Percentiles rank a stretch among this genome's conserved stretches.
Evolutionary conservation across 495 filamentous ascomycete genomes (phyloP).

Genomic region (Choiromyces venosus): DNA sequence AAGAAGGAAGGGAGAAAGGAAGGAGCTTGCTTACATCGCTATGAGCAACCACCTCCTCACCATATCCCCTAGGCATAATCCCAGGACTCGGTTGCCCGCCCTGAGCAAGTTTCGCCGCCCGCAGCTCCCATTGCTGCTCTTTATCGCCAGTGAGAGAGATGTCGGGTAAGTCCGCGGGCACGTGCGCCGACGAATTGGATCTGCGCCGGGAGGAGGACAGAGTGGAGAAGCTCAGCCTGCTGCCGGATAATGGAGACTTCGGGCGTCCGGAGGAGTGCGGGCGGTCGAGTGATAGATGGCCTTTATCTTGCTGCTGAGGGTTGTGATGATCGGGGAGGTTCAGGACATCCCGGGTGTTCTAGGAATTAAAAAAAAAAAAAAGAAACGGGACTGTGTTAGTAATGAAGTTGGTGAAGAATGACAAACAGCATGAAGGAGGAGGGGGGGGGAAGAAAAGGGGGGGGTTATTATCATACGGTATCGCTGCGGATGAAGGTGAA

Average conservation of each 20-base stretch:
- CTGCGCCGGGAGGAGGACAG: constrained; percentile 45
- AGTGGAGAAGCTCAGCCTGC: constrained; percentile 28
- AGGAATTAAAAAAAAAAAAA: constrained; percentile 48
- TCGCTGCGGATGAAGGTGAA: constrained; percentile 82
- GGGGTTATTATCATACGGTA: constrained; percentile 50
- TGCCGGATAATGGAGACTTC: constrained; percentile 55
- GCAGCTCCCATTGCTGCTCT: constrained; percentile 45
- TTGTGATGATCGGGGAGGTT: constrained; percentile 45
- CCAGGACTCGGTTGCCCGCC: constrained; percentile 13
- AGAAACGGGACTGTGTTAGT: constrained; percentile 8
- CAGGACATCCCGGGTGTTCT: constrained; percentile 47
- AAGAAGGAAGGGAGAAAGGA: not conserved
- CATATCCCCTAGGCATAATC: not conserved
- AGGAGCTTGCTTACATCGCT: not conserved
- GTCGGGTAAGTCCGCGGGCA: constrained; percentile 74
- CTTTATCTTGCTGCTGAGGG: constrained; percentile 43
- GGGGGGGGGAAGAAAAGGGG: not conserved
- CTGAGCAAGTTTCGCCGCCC: constrained; percentile 32
- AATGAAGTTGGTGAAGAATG: constrained; percentile 44
- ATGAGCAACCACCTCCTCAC: not conserved
- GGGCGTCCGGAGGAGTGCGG: constrained; percentile 11
- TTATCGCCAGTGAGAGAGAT: constrained; percentile 51
- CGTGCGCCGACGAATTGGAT: constrained; percentile 61
- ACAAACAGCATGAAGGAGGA: constrained; percentile 52
- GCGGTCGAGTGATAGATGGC: constrained; percentile 26